Conservation (phyloP, 352 stramenopile genomes). For the Phytophthora litchii region DNA sequence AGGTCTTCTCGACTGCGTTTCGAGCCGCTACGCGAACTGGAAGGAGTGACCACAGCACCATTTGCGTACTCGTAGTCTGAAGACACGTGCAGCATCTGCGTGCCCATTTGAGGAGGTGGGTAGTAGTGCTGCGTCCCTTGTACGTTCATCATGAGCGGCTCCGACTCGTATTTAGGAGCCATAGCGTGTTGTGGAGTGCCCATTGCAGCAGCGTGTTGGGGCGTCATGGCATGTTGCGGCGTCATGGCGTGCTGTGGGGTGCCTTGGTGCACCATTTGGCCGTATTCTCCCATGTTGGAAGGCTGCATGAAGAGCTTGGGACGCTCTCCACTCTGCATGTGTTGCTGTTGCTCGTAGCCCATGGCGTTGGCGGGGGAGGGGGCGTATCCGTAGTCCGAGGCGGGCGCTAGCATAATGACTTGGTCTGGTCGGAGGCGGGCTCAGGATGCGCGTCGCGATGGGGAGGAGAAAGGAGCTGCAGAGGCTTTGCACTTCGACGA, state of each 20-base stretch:
- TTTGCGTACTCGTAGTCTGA: slow-evolving; percentile 61
- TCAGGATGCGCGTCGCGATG: slow-evolving; percentile 9
- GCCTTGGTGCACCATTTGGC: slow-evolving; percentile 57
- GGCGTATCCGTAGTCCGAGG: slow-evolving; percentile 57
- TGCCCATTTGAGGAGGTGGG: slow-evolving; percentile 38
- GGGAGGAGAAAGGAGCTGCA: slow-evolving; percentile 3
- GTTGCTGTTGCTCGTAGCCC: slow-evolving; percentile 35
- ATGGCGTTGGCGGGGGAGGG: slow-evolving; percentile 38
- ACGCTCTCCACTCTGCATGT: slow-evolving; percentile 55
- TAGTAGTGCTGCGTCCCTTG: slow-evolving; percentile 52
- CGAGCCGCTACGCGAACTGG: slow-evolving; percentile 34
- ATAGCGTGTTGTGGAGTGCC: slow-evolving; percentile 40
- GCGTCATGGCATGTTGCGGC: slow-evolving; percentile 46
- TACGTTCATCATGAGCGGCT: slow-evolving; percentile 70
- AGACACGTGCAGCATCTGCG: slow-evolving; percentile 65
- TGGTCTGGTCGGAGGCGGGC: neutral
- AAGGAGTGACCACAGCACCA: slow-evolving; percentile 42
- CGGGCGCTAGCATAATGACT: slow-evolving; percentile 42
- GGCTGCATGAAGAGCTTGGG: slow-evolving; percentile 63
- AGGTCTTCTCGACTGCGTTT: slow-evolving; percentile 82
- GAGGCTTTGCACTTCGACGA: slow-evolving; percentile 3
- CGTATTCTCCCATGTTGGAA: slow-evolving; percentile 33
- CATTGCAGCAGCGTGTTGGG: slow-evolving; percentile 30
- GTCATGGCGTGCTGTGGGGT: slow-evolving; percentile 49
- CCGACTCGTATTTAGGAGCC: slow-evolving; percentile 48